These are phyloP conservation scores for Gryganskiella cystojenkinii DNA, from an alignment of 192 early-diverging fungal genomes.

Conservation along the genomic window DNA sequence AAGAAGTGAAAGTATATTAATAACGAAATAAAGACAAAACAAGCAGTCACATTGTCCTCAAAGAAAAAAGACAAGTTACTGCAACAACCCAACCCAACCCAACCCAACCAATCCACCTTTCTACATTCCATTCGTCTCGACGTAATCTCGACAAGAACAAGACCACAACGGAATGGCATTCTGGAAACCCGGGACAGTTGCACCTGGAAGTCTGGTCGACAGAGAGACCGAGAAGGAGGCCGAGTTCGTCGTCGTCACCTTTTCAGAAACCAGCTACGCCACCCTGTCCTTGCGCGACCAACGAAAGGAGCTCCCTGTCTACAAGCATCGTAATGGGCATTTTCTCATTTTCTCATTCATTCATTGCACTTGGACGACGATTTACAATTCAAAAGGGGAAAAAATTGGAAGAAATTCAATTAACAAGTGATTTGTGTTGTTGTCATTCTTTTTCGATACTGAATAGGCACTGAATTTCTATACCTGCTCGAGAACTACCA, in stretches of 20 bases:
- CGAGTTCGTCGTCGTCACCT: slow-evolving; percentile 56
- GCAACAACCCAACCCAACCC: no score
- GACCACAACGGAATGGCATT: slow-evolving; percentile 55
- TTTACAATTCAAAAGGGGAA: no score
- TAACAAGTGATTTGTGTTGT: not conserved
- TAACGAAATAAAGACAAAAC: no score
- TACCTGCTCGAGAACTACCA: slow-evolving; percentile 76
- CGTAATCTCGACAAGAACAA: no score
- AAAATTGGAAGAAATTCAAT: no score
- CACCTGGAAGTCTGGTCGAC: slow-evolving; percentile 71
- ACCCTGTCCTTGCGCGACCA: slow-evolving; percentile 80
- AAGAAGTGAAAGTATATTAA: slow-evolving; percentile 22
- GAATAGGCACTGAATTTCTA: slow-evolving; percentile 63
- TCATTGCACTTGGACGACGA: no score
- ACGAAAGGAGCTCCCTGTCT: slow-evolving; percentile 88
- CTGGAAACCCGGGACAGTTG: slow-evolving; percentile 71
- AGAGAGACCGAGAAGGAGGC: slow-evolving; percentile 70
- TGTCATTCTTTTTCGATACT: not conserved
- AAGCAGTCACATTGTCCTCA: no score
- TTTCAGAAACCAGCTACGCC: slow-evolving; percentile 63
- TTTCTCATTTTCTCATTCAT: not conserved
- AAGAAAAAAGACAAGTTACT: no score
- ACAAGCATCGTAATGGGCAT: slow-evolving; percentile 73
- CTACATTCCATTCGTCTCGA: no score
- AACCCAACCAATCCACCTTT: no score